These are phyloP conservation scores for Cymbopogon citratus DNA, from an alignment of 176 grass and related monocot genomes.

Conservation along the genomic window DNA sequence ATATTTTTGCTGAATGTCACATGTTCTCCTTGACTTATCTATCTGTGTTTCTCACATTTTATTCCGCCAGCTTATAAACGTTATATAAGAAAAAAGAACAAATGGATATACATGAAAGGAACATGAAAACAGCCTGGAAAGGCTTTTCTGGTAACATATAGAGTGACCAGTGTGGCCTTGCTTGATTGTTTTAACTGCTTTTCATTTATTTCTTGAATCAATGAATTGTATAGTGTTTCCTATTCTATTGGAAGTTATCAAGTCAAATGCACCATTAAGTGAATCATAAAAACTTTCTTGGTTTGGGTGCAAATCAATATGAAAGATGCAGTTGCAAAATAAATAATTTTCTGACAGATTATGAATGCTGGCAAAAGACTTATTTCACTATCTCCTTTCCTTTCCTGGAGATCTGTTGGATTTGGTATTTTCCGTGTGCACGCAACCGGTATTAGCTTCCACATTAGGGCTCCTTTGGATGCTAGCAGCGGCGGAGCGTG, in stretches of 20 bases:
- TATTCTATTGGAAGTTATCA: neutral
- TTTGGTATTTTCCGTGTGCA: too few relatives aligned
- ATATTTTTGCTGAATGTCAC: neutral
- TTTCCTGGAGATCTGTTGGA: too few relatives aligned
- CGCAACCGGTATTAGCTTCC: too few relatives aligned
- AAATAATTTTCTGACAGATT: too few relatives aligned
- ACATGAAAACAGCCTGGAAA: conserved; percentile 1
- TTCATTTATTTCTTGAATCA: neutral
- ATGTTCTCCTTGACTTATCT: neutral
- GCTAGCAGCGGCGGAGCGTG: too few relatives aligned
- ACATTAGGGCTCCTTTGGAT: too few relatives aligned
- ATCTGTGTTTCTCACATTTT: neutral
- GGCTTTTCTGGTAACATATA: neutral
- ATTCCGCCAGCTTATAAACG: neutral
- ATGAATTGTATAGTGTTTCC: neutral
- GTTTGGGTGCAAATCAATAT: neutral
- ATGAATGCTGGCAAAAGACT: too few relatives aligned
- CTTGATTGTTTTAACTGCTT: neutral
- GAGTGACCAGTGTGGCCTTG: neutral
- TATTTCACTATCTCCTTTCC: too few relatives aligned
- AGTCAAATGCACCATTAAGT: neutral
- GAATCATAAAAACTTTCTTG: neutral
- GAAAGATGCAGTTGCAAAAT: neutral
- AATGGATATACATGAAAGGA: neutral
- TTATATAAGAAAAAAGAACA: neutral